Percentiles rank a stretch among this genome's conserved stretches.
phyloP scores from a whole-genome alignment of 2,329 filamentous ascomycete genomes.

The Microcyclosporella mali region DNA sequence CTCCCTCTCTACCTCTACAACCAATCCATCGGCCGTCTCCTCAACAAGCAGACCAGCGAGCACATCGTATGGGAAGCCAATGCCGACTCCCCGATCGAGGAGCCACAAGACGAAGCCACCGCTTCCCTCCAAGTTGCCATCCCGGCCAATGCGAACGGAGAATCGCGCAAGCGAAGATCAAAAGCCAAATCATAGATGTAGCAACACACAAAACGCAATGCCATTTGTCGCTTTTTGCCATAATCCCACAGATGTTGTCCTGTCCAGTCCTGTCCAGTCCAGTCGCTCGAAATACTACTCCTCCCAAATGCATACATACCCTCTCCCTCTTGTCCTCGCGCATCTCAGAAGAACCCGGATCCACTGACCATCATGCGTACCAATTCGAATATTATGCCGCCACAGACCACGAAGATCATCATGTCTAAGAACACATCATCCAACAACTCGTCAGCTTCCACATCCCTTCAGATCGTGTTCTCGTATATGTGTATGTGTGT shows the following conservation, averaged over 20 bases:
- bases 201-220: neutral
- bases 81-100: constrained; percentile 27
- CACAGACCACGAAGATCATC: constrained; percentile 58
- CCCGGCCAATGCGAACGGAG: constrained; percentile 41
- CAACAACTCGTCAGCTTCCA: neutral
- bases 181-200: constrained; percentile 24
- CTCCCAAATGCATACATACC: neutral
- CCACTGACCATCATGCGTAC: constrained; percentile 42
- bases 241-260: neutral
- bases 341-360: constrained; percentile 4
- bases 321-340: neutral
- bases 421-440: constrained; percentile 47
- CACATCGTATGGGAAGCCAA: constrained; percentile 21
- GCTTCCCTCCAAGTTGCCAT: constrained; percentile 36
- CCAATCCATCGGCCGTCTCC: constrained; percentile 39
- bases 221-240: neutral
- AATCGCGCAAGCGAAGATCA: constrained; percentile 36
- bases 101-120: constrained; percentile 35
- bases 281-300: neutral
- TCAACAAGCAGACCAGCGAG: constrained; percentile 34
- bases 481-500: too few species aligned
- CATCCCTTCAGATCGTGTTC: too few species aligned
- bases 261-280: neutral
- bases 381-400: constrained; percentile 55
- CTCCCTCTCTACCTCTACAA: constrained; percentile 69